A percentile compares a stretch with the other conserved stretches of the same genome.
phyloP scores from a whole-genome alignment of 176 grass and related monocot genomes.

The Tillandsia leiboldiana region DNA sequence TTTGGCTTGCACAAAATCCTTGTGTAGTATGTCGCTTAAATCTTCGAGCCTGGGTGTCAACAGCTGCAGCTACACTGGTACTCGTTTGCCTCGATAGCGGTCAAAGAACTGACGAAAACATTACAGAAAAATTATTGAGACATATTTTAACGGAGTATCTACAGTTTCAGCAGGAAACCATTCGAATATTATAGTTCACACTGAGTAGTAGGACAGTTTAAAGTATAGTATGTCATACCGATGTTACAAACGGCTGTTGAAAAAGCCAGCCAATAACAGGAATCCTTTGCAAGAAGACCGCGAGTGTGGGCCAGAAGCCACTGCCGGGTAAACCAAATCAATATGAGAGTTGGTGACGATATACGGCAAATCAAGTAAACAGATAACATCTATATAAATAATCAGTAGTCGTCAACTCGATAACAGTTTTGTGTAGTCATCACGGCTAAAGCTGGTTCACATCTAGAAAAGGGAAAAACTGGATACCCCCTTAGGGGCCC shows the following conservation, averaged over 20 bases:
- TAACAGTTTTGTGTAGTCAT: too few species aligned
- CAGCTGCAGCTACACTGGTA: constrained; percentile 49
- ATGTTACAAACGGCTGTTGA: constrained; percentile 84
- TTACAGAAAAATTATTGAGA: not conserved
- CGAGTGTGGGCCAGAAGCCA: constrained; percentile 95
- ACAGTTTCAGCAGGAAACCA: not conserved
- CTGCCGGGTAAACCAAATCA: constrained; percentile 34
- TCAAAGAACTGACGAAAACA: constrained; percentile 61
- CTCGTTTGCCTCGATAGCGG: constrained; percentile 77
- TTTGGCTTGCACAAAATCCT: constrained; percentile 6
- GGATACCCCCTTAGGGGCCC: too few species aligned
- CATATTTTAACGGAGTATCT: not conserved
- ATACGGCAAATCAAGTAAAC: not conserved
- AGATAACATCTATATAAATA: too few species aligned
- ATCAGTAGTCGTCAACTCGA: too few species aligned
- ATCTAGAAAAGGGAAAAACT: too few species aligned
- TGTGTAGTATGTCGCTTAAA: not conserved
- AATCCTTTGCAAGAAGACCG: constrained; percentile 86
- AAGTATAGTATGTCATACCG: constrained; percentile 30
- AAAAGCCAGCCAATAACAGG: constrained; percentile 90
- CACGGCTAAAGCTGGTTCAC: too few species aligned
- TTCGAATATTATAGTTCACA: not conserved
- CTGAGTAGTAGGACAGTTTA: not conserved
- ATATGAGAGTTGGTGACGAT: not conserved
- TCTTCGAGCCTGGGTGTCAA: constrained; percentile 5